Base-by-base conservation (phyloP, 176 grass and related monocot genomes). In the Zea luxurians region DNA sequence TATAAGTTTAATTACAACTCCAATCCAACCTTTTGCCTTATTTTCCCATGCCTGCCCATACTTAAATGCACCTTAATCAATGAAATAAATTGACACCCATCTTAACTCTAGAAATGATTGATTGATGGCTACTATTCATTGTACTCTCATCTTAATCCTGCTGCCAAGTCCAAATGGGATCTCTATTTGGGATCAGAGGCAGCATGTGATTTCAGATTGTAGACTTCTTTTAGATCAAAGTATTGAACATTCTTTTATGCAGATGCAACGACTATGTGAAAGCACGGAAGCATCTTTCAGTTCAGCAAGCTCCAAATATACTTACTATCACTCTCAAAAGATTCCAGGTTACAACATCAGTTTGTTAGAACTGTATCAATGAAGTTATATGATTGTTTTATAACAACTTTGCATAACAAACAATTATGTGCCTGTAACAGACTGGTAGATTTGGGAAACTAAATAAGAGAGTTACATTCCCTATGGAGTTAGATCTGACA, bases 251-350 rank as follows among this genome's bases (percentile, higher is more conserved):
- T 27, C 10, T 74, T 80, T 66, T 81, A 44, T 85, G 66, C 79
- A 99, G 96, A 76, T 99, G 96, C 80, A 93, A 85, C 13, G 96
- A 91, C 77, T 99, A 95, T 85, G 96, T 99, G 40, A 99, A 99
- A 91, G 96, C 96, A 73, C 88, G 73, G 71, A 99, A 99, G 54
- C 87, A 75, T 50, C 96, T 99, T 75, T 96, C 92, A 80, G 96
- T 99, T 70, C 86, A 99, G 89, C 96, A 99, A 83, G 85, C 96
- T 78, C 96, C 96, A 84, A 99, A 99, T 92, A 91, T 99, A 76
- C 92, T 99, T 49, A 99, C 96, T 36, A 86, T 99, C 80, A 82
- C 96, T 43, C 90, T 99, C 48, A 99, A 99, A 87, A 90, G 96
- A 83, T 99, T 99, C 84, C 96, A 99, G 92, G 96, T 99, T 48